Evolutionary conservation across 2,329 filamentous ascomycete species (phyloP).

Genomic region (Cryphonectria naterciae): DNA sequence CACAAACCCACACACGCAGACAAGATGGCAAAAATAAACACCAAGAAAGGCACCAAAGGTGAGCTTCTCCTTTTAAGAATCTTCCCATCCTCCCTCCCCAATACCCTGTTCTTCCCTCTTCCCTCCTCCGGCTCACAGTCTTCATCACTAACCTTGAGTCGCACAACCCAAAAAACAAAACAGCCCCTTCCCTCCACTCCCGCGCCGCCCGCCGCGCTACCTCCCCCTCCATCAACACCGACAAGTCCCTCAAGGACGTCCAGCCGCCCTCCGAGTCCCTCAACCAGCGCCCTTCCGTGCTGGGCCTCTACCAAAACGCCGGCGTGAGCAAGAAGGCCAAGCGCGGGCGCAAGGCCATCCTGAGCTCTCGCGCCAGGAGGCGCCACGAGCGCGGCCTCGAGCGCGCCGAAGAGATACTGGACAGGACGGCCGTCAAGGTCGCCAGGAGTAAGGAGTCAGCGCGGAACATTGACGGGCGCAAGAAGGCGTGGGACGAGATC

Average conservation of each 20-base stretch:
- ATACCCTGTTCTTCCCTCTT: background rate
- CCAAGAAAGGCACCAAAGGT: conserved; percentile 26
- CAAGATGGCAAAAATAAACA: conserved; percentile 25
- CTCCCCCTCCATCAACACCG: conserved; percentile 70
- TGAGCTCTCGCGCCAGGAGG: conserved; percentile 59
- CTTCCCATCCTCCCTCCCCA: background rate
- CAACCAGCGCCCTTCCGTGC: conserved; percentile 65
- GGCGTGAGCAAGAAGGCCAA: conserved; percentile 72
- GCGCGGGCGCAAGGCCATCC: conserved; percentile 54
- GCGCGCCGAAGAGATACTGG: conserved; percentile 62
- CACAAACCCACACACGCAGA: background rate
- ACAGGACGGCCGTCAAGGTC: conserved; percentile 61
- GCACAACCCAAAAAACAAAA: background rate
- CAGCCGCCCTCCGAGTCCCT: conserved; percentile 53
- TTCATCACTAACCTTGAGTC: background rate
- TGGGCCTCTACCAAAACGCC: conserved; percentile 67
- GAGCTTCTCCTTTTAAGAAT: background rate
- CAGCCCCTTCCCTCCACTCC: conserved; percentile 70
- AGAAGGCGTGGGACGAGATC: conserved; percentile 62
- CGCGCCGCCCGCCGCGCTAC: conserved; percentile 74
- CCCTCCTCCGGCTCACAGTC: background rate
- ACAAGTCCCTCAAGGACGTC: conserved; percentile 70
- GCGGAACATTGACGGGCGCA: conserved; percentile 51
- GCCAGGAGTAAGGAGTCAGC: conserved; percentile 57
- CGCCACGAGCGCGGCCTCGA: conserved; percentile 62